These are phyloP conservation scores for Leccinum arenicola DNA, from an alignment of 768 basidiomycete species.

Conservation along the genomic window DNA sequence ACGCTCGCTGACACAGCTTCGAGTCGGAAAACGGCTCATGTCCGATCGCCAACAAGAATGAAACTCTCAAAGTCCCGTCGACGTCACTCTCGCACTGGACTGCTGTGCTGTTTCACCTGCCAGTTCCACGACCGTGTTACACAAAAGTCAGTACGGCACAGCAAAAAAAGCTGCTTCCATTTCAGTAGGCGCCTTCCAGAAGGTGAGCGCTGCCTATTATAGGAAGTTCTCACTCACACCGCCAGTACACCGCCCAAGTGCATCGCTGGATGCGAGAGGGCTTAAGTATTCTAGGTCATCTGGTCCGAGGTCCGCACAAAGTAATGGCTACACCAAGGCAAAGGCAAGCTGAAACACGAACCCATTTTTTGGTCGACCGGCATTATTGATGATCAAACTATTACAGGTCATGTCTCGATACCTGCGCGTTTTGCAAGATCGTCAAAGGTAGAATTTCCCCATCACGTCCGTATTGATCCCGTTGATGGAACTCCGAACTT, in stretches of 20 bases:
- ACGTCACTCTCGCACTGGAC: too few species aligned
- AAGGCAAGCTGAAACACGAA: conserved; percentile 9
- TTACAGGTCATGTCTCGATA: conserved; percentile 44
- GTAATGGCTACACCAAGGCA: conserved; percentile 13
- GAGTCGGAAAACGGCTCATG: too few species aligned
- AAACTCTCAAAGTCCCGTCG: too few species aligned
- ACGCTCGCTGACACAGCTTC: too few species aligned
- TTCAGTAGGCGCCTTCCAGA: background rate
- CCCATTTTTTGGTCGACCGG: background rate
- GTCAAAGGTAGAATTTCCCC: conserved; percentile 58
- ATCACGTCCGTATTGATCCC: background rate
- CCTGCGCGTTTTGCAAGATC: conserved; percentile 92
- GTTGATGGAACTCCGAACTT: background rate
- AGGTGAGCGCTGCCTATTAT: background rate
- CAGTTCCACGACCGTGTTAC: too few species aligned
- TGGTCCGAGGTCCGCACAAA: background rate
- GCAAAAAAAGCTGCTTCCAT: too few species aligned
- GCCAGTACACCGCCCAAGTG: background rate
- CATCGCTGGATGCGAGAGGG: background rate
- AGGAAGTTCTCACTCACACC: background rate
- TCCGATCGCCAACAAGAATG: too few species aligned
- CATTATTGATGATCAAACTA: background rate
- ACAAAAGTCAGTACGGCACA: too few species aligned
- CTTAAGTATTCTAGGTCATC: background rate
- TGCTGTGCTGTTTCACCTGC: too few species aligned